Conservation (phyloP, 23 red algal genomes). For the Gracilaria caudata region DNA sequence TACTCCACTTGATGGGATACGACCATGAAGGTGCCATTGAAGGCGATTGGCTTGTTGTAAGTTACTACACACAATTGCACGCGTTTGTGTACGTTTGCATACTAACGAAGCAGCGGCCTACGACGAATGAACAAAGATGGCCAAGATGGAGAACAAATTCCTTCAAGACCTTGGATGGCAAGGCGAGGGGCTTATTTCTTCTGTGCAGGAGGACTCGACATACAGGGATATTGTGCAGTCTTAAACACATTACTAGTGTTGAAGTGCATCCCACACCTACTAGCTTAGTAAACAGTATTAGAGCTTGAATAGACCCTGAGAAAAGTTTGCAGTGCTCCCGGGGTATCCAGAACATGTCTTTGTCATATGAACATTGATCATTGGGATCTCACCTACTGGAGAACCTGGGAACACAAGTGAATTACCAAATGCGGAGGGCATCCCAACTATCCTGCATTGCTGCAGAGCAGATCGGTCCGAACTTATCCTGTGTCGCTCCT, state of each 20-base stretch:
- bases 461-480: no score
- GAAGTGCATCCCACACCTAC: no score
- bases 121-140: conserved; percentile 34
- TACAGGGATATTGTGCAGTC: conserved; percentile 31
- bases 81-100: neutral
- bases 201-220: conserved; percentile 12
- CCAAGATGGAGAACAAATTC: conserved; percentile 48
- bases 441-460: no score
- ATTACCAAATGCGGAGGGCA: no score
- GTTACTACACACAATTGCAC: neutral
- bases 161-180: conserved; percentile 42
- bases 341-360: no score
- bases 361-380: no score
- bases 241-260: neutral
- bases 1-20: conserved; percentile 94
- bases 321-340: no score
- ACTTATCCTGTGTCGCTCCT: no score
- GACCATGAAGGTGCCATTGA: conserved; percentile 81
- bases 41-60: conserved; percentile 64
- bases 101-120: neutral
- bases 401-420: no score
- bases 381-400: no score
- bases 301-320: no score
- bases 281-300: no score
- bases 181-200: conserved; percentile 60